Percentiles rank a stretch among this genome's conserved stretches.
phyloP scores from a whole-genome alignment of 495 filamentous ascomycete species.

The Penicillium malachiteum region DNA sequence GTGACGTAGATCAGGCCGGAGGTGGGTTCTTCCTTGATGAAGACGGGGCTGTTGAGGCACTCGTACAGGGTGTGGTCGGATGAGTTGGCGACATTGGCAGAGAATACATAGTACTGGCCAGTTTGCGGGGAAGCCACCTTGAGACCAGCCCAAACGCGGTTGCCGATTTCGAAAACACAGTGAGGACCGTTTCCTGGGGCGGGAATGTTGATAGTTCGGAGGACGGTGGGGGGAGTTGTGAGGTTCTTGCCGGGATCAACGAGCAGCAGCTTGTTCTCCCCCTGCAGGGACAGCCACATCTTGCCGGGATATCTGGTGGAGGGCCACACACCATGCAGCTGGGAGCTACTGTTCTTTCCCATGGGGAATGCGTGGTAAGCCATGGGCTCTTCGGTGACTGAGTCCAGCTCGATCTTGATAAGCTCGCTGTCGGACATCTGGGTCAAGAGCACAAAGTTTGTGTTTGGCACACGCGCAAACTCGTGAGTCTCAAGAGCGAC shows the following conservation, averaged over 20 bases:
- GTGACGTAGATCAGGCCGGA: conserved; percentile 24
- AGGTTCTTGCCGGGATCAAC: conserved; percentile 21
- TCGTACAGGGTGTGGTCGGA: conserved; percentile 15
- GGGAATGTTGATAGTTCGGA: conserved; percentile 17
- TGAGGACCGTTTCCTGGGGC: conserved; percentile 20
- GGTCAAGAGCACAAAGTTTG: conserved; percentile 19
- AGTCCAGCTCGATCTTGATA: conserved; percentile 22
- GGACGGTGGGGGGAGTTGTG: conserved; percentile 11
- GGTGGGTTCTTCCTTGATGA: conserved; percentile 24
- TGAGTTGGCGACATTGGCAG: conserved; percentile 16
- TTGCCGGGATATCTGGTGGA: conserved; percentile 17
- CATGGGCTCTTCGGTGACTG: conserved; percentile 19
- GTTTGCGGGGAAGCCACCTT: conserved; percentile 21
- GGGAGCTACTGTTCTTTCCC: conserved; percentile 14
- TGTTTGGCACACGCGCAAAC: conserved; percentile 21
- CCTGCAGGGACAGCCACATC: conserved; percentile 25
- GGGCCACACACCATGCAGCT: conserved; percentile 22
- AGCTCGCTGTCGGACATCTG: conserved; percentile 24
- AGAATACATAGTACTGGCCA: conserved; percentile 23
- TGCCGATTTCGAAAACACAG: conserved; percentile 24
- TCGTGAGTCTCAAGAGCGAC: conserved; percentile 19
- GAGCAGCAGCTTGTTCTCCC: conserved; percentile 22
- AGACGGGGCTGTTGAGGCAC: conserved; percentile 22
- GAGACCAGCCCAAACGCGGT: conserved; percentile 26
- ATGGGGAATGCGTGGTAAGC: conserved; percentile 20